phyloP scores from a whole-genome alignment of 768 basidiomycete genomes.

The Termitomyces bulborhizus region DNA sequence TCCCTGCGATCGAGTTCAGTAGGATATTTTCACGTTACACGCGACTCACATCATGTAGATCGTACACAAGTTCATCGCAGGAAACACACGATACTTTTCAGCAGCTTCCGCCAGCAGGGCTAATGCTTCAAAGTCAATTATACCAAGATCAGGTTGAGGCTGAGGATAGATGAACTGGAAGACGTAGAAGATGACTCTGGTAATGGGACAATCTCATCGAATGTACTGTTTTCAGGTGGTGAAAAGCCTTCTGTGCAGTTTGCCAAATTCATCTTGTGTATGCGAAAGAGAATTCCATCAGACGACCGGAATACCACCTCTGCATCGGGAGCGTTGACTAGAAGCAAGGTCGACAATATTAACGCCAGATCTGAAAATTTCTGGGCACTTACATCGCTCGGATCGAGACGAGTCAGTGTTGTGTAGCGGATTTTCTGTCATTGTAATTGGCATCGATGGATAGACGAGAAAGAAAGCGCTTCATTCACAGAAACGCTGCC shows the following conservation, averaged over 20 bases:
- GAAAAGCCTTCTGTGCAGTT: constrained; percentile 2
- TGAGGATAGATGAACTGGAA: constrained; percentile 13
- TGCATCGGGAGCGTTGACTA: constrained; percentile 6
- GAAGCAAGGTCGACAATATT: neutral
- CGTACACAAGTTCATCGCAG: constrained; percentile 17
- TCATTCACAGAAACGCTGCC: neutral
- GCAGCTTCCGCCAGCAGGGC: constrained; percentile 16
- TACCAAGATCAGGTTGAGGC: constrained; percentile 5
- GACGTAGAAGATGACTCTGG: constrained; percentile 3
- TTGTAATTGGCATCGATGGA: neutral
- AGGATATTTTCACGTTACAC: neutral
- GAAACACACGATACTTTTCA: constrained; percentile 19
- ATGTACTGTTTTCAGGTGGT: constrained; percentile 3
- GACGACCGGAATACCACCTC: constrained; percentile 5
- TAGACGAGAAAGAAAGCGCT: neutral
- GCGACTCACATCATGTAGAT: constrained; percentile 13
- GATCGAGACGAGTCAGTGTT: neutral
- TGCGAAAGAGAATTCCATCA: constrained; percentile 4
- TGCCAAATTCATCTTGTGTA: constrained; percentile 5
- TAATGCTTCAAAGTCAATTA: constrained; percentile 2
- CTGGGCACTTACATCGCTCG: neutral
- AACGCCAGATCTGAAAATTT: neutral
- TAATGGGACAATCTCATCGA: constrained; percentile 10
- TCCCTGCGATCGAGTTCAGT: neutral
- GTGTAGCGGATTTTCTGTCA: neutral